Percentiles rank a stretch among this genome's conserved stretches.
Evolutionary conservation across 2,329 filamentous ascomycete genomes (phyloP).

Genomic region (Thielaviopsis punctulata): DNA sequence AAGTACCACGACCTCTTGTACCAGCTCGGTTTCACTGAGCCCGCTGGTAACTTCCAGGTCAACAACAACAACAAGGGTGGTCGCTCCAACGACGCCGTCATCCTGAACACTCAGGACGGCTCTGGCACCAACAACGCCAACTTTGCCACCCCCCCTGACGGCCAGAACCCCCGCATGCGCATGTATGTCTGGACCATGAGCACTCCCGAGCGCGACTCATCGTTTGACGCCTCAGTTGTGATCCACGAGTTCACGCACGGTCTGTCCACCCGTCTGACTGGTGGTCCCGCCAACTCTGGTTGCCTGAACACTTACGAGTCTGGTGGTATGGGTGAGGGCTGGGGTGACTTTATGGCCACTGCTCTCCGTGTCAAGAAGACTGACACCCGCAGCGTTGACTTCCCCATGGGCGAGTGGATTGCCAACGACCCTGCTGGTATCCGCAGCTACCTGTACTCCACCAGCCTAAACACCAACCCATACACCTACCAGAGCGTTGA

Average conservation of each 20-base stretch:
- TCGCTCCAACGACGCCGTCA: slow-evolving; percentile 32
- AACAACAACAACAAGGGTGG: slow-evolving; percentile 40
- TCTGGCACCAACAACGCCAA: slow-evolving; percentile 38
- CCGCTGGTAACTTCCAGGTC: slow-evolving; percentile 40
- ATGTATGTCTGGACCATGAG: slow-evolving; percentile 39
- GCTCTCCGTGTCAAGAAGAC: slow-evolving; percentile 28
- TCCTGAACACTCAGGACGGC: slow-evolving; percentile 40
- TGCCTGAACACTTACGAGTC: slow-evolving; percentile 31
- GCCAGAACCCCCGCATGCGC: slow-evolving; percentile 33
- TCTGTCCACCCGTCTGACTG: slow-evolving; percentile 39
- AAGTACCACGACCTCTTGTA: slow-evolving; percentile 42
- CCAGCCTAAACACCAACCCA: slow-evolving; percentile 30
- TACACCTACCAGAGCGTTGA: slow-evolving; percentile 30
- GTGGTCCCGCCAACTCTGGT: slow-evolving; percentile 34
- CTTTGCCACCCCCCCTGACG: slow-evolving; percentile 37
- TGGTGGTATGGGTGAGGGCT: slow-evolving; percentile 41
- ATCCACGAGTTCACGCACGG: slow-evolving; percentile 43
- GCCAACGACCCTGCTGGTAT: slow-evolving; percentile 27
- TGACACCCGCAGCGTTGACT: slow-evolving; percentile 29
- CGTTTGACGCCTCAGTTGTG: slow-evolving; percentile 42
- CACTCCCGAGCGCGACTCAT: slow-evolving; percentile 31
- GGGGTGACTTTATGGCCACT: slow-evolving; percentile 38
- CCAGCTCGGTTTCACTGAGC: slow-evolving; percentile 38
- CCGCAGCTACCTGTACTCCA: slow-evolving; percentile 33
- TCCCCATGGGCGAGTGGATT: slow-evolving; percentile 34